Evolutionary conservation across 495 filamentous ascomycete species (phyloP), one percentile per base, ranked within the genome.

Genomic region (Penicillium taxi): DNA sequence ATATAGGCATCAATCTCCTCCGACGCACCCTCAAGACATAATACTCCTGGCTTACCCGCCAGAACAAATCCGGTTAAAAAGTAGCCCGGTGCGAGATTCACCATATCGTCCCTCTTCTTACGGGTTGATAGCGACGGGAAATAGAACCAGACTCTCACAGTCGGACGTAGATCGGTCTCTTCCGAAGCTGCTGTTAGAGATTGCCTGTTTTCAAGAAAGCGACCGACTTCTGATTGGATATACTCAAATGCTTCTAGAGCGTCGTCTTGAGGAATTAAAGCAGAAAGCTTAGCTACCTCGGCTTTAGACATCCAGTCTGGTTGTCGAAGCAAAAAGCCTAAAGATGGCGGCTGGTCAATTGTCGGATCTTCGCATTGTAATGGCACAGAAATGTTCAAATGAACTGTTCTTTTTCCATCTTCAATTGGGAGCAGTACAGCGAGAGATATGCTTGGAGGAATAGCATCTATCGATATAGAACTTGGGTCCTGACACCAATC

Each of bases 271-370:
- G 61, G 63, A 37, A 67, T 59, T 11, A 37, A 41, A 4, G 53
- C 33, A 0, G 59, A 33, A 6, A 67, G 17, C 17, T 13, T 26
- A 2, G 50, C 49, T 0, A 64, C 39, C 24, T 67, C 61, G 4
- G 63, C 63, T 42, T 59, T 63, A 6, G 63, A 62, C 50, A 67
- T 57, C 63, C 63, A 67, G 4, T 58, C 53, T 9, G 63, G 63
- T 28, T 66, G 63, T 11, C 63, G 63, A 9, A 67, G 44, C 7
- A 55, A 47, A 33, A 59, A 67, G 12, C 27, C 42, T 18, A 50
- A 18, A 28, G 53, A 18, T 3, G 60, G 62, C 8, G 52, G 45
- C 8, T 54, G 45, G n/a, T 59, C 51, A 15, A 45, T 33, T 9
- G 33, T 39, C 4, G 41, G 38, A 20, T 50, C 37, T 3, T 43